Evolutionary conservation across 768 basidiomycete genomes (phyloP), one percentile per base, ranked within the genome.

Genomic region (Termitomyces sp.): DNA sequence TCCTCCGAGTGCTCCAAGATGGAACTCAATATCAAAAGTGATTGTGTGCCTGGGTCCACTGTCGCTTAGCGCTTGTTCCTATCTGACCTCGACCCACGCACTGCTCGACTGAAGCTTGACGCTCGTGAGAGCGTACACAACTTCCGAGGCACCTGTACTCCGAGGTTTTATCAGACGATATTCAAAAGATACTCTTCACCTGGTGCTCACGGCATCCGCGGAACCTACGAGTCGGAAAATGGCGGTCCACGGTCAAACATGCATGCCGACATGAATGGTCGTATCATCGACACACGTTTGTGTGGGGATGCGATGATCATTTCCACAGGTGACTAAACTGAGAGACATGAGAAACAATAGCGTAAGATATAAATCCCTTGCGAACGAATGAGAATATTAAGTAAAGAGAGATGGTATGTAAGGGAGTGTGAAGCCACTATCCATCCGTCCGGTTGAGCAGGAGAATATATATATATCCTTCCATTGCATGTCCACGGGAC

Each of bases 391-490:
- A 47, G 59, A 38, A 48, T 43, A 52, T 31, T 31, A 42, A 36
- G 54, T 59, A 43, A 31, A 55, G 29, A 43, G 42, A 10, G 15
- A 29, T 32, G 38, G 38, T 42, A 42, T 11, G n/a, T 45, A 32
- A 55, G 58, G 60, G 65, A 66, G 52, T 52, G 63, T 64, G 53
- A 45, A 20, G 52, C 50, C n/a, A 31, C 48, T 4, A 38, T 53
- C 31, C 49, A 25, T 54, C 49, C 38, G 38, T 57, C 58, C 34
- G 47, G 42, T 43, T 34, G 47, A 59, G 37, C 20, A 56, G 37
- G 49, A 42, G 42, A 36, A 20, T 25, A 42, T 4, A 48, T 1
- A 32, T 32, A 6, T 56, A 12, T 43, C 15, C 40, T 31, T 56
- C 42, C 31, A n/a, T 43, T 34, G 42, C 54, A 56, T 43, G 54